Conservation (phyloP, 345 rosid species). For the Turnera subulata region DNA sequence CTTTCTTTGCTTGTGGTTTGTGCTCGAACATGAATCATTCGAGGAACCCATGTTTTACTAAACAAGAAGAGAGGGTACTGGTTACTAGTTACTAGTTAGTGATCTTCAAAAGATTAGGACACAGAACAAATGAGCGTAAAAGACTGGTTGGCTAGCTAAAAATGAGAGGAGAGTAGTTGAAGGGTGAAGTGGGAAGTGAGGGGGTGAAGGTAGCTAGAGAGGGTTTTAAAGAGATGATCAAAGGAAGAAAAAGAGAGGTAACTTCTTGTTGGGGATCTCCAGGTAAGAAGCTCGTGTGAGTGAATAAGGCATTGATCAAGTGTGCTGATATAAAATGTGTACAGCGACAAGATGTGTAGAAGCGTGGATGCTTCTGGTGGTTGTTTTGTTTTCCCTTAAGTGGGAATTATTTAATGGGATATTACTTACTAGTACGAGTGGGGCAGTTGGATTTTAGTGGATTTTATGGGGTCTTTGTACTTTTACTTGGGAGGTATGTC, state of each 20-base stretch:
- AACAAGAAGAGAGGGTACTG: too few relatives aligned
- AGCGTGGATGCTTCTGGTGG: constrained; percentile 50
- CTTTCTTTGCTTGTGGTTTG: constrained; percentile 12
- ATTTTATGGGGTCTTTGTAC: too few relatives aligned
- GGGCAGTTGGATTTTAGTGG: too few relatives aligned
- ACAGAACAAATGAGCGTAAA: background rate
- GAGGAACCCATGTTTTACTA: constrained; percentile 22
- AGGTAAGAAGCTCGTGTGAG: constrained; percentile 38
- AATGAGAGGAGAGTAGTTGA: background rate
- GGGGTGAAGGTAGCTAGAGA: constrained; percentile 5
- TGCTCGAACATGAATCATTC: constrained; percentile 1
- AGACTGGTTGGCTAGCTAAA: constrained; percentile 8
- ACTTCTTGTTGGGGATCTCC: constrained; percentile 62
- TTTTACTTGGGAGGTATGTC: too few relatives aligned
- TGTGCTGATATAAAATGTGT: too few relatives aligned
- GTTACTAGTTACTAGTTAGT: background rate
- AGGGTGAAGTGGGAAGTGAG: constrained; percentile 18
- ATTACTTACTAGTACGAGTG: too few relatives aligned
- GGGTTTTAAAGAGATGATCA: constrained; percentile 3
- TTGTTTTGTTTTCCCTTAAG: background rate
- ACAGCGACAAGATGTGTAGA: constrained; percentile 21
- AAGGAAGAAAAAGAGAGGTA: constrained; percentile 45
- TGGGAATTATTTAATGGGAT: background rate
- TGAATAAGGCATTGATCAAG: constrained; percentile 1
- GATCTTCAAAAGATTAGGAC: background rate